phyloP scores from a whole-genome alignment of 2,329 filamentous ascomycete genomes.

The Penicillium concentricum region DNA sequence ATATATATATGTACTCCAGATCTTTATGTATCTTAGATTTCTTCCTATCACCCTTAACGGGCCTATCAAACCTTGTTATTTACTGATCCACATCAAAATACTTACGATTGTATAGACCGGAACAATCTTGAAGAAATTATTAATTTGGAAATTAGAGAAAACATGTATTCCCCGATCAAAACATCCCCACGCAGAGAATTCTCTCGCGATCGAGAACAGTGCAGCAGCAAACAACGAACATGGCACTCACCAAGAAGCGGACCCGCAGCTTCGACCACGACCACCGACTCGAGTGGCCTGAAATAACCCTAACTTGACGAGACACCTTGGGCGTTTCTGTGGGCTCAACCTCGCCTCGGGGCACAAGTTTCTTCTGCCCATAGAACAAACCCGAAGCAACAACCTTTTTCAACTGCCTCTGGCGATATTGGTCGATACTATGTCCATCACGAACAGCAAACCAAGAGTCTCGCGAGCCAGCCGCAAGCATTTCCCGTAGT shows the following conservation, averaged over 20 bases:
- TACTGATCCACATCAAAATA: not conserved
- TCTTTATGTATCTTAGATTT: not conserved
- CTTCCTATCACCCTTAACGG: not conserved
- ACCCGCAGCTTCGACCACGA: not conserved
- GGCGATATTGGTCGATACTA: constrained; percentile 5
- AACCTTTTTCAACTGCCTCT: constrained; percentile 2
- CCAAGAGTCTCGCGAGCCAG: constrained; percentile 31
- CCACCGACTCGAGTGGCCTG: not conserved
- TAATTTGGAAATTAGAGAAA: not conserved
- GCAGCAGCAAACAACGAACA: not conserved
- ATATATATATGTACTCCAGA: not conserved
- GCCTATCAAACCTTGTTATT: not conserved
- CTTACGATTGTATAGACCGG: no score
- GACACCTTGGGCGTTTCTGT: not conserved
- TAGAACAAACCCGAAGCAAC: constrained; percentile 1
- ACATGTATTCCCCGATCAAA: not conserved
- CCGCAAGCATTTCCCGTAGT: constrained; percentile 26
- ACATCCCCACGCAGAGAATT: not conserved
- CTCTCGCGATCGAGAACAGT: not conserved
- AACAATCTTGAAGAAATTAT: no score
- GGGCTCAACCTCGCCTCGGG: not conserved
- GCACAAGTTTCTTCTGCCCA: not conserved
- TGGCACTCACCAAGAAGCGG: not conserved
- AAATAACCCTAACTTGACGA: not conserved
- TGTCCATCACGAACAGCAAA: constrained; percentile 16